These are phyloP conservation scores for Polytrichum commune DNA, from an alignment of 225 moss, liverwort and hornwort species.

Conservation along the genomic window DNA sequence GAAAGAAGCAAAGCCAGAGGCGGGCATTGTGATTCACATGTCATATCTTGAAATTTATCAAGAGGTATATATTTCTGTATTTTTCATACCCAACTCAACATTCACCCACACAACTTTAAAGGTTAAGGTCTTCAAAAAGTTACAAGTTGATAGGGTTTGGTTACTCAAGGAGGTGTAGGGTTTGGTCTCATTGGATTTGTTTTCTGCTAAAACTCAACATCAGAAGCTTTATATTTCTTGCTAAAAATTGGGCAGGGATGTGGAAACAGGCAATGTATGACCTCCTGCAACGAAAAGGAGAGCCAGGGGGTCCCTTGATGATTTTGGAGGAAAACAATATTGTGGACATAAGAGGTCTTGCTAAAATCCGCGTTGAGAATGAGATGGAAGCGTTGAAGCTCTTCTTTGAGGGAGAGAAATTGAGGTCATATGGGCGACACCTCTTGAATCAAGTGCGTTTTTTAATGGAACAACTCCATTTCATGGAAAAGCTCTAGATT, in stretches of 20 bases:
- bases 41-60: conserved; percentile 95
- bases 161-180: too few species aligned
- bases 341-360: conserved; percentile 72
- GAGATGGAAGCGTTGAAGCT: conserved; percentile 75
- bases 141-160: too few species aligned
- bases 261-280: conserved; percentile 68
- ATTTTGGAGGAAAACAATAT: conserved; percentile 78
- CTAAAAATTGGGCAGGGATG: background rate
- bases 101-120: too few species aligned
- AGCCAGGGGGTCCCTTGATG: conserved; percentile 51
- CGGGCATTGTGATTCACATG: conserved; percentile 80
- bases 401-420: conserved; percentile 85
- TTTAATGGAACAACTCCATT: too few species aligned
- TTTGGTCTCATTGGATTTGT: too few species aligned
- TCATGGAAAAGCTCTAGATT: too few species aligned
- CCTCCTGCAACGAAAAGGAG: conserved; percentile 69
- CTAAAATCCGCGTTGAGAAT: conserved; percentile 67
- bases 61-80: conserved; percentile 45
- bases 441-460: conserved; percentile 65
- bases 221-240: too few species aligned
- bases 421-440: conserved; percentile 75
- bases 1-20: conserved; percentile 76
- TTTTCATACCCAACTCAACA: background rate
- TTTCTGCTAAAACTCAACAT: too few species aligned
- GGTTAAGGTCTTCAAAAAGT: too few species aligned